A percentile compares a stretch with the other conserved stretches of the same genome.
Evolutionary conservation across 2,329 filamentous ascomycete genomes (phyloP).

Genomic region (Arthroderma sp.): DNA sequence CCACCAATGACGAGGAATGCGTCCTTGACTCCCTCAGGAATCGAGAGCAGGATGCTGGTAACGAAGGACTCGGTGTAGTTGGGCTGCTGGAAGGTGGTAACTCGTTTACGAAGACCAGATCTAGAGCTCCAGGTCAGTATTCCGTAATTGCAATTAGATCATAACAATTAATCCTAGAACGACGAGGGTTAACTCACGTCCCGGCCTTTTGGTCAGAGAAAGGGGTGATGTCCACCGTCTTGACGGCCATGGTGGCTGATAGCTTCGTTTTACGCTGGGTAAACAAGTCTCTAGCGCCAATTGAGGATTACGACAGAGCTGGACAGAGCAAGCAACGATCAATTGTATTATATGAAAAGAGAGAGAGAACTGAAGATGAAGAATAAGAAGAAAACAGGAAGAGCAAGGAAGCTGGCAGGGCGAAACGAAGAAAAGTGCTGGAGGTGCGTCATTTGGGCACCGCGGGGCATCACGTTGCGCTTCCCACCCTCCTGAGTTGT

Average conservation of each 20-base stretch:
- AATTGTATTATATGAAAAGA: too few species aligned
- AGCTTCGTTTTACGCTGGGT: not conserved
- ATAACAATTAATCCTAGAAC: too few species aligned
- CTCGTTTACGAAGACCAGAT: slow-evolving; percentile 97
- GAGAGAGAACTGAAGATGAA: too few species aligned
- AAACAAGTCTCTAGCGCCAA: not conserved
- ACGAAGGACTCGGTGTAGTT: slow-evolving; percentile 97
- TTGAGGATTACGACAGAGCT: not conserved
- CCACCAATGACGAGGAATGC: slow-evolving; percentile 92
- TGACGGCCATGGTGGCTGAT: slow-evolving; percentile 52
- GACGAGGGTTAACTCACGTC: slow-evolving; percentile 60
- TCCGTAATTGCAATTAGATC: not conserved
- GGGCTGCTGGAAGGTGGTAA: slow-evolving; percentile 88
- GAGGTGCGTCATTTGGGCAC: slow-evolving; percentile 3
- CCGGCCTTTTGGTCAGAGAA: slow-evolving; percentile 97
- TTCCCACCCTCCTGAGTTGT: not conserved
- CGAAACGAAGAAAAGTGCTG: not conserved
- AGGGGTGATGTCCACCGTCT: slow-evolving; percentile 69
- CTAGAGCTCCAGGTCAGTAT: slow-evolving; percentile 36
- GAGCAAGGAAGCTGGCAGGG: not conserved
- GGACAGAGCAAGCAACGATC: not conserved
- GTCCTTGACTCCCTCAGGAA: slow-evolving; percentile 82
- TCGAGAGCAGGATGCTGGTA: slow-evolving; percentile 85
- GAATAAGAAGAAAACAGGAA: not conserved
- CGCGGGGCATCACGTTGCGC: slow-evolving; percentile 3